Base-by-base conservation (phyloP, 257 asterid species). In the Echites panduratus region DNA sequence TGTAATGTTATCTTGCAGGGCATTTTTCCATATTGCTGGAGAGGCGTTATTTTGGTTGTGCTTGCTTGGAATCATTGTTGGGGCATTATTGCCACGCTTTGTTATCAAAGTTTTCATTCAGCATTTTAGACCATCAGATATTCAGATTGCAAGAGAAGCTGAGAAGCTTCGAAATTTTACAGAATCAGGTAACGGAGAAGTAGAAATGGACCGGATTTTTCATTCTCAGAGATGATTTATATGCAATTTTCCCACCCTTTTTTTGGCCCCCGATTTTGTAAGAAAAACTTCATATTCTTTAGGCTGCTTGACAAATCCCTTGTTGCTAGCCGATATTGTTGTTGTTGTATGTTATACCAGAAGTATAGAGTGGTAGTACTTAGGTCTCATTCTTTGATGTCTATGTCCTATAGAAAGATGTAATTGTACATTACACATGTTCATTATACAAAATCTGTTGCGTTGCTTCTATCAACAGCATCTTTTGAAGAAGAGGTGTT, bases 11-110 rank as follows among this genome's bases (percentile, higher is more conserved):
- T 68, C 73, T 11, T 82, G 89, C 90, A 95, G 99, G 97, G 98
- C 99, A 67, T 86, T 95, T 78, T 88, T 95, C 71, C 81, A 82
- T 70, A 80, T 90, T 16, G 93, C 96, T 4, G 68, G 80, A 14
- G 86, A 91, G 4, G 75, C 64, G 52, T 65, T 89, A 65, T 92
- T 95, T 73, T 95, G 99, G 99, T 70, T 79, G 11, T 91, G 93
- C 83, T 84, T 92, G 85, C 82, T 86, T 43, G 89, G 92, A 41
- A 85, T 89, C 75, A 78, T 71, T 1, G 79, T 87, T 5, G 98
- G 86, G 56, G 97, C 85, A 27, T 77, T 92, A 22, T 64, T 89
- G 66, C 99, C 99, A 63, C 99, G 92, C 63, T 92, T 95, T 59
- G 84, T 85, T 24, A 87, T 86, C 59, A 92, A 89, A 80, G 68